A percentile compares a stretch with the other conserved stretches of the same genome.
Conservation (phyloP, 345 rosid genomes). For the Acer campestre region DNA sequence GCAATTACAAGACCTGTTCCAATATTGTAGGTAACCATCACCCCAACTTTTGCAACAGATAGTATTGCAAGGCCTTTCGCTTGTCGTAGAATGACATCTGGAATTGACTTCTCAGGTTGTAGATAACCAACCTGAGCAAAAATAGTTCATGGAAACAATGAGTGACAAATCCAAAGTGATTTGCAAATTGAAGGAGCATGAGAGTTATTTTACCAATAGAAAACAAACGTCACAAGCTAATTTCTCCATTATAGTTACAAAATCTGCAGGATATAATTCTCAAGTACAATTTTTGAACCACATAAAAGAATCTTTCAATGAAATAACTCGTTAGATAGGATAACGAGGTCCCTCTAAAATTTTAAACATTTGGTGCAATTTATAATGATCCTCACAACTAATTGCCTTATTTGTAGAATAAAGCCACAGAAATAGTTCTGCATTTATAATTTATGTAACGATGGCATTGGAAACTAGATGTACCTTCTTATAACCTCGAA, state of each 20-base stretch:
- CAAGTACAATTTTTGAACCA: conserved; percentile 1
- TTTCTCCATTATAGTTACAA: not conserved
- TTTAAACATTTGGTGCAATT: not conserved
- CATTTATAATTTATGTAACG: not conserved
- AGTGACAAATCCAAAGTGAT: conserved; percentile 10
- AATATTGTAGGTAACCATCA: conserved; percentile 83
- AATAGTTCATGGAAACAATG: conserved; percentile 12
- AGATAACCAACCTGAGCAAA: conserved; percentile 67
- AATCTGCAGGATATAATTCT: not conserved
- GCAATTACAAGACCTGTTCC: conserved; percentile 94
- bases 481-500: conserved; percentile 77
- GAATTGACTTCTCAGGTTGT: conserved; percentile 84
- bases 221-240: not conserved
- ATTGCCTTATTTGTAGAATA: not conserved
- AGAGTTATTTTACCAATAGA: not conserved
- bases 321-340: not conserved
- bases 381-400: not conserved
- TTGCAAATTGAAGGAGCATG: not conserved
- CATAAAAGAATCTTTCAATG: not conserved
- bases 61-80: conserved; percentile 96
- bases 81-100: conserved; percentile 69
- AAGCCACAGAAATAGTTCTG: not conserved
- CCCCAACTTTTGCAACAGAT: conserved; percentile 81
- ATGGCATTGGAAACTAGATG: conserved; percentile 5
- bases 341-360: not conserved